Base-by-base conservation (phyloP, 805 yeast genomes). In the Lipomyces lipofer region DNA sequence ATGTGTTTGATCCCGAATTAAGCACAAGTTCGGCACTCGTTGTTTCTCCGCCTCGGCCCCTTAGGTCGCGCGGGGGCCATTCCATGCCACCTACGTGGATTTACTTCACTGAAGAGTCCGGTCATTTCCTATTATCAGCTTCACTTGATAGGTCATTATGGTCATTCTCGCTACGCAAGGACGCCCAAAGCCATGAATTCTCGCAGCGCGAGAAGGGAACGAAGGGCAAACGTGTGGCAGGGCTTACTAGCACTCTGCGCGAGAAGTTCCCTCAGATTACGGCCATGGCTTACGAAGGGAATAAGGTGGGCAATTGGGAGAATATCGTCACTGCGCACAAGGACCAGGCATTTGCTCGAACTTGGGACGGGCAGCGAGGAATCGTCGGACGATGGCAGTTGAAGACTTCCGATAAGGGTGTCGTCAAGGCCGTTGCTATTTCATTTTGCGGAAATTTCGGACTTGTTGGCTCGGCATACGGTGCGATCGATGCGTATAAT, bases 11-110 rank as follows among this genome's bases (percentile, higher is more conserved):
- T 71, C 97, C 97, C 1, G 81, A 94, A 1, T 73, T 91, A 48
- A 82, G 91, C 0, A 74, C 85, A 0, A 72, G 84, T 4, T 80
- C 83, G 62, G 40, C 58, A 13, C 70, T 70, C 38, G 75, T 84
- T 1, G 82, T 88, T 29, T 84, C 87, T 4, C 96, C 97, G 1
- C 98, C 99, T 40, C 84, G 99, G 66, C 82, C 84, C 56, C 75
- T 95, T 64, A 82, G 99, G 69, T 86, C 95, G 0, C 81, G 99
- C 67, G 98, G 97, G 64, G 99, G 99, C n/a, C 99, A 94, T 69
- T 82, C 96, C 3, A 85, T 87, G 28, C 96, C 99, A 2, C 95
- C 98, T 2, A 77, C 85, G 0, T 67, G 81, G 4, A 81, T 94
- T 38, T 73, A 75, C 22, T 94, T 94, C 70, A 88, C 95, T 4